These are phyloP conservation scores for Cytospora paraplurivora DNA, from an alignment of 2,329 filamentous ascomycete species.

Conservation along the genomic window DNA sequence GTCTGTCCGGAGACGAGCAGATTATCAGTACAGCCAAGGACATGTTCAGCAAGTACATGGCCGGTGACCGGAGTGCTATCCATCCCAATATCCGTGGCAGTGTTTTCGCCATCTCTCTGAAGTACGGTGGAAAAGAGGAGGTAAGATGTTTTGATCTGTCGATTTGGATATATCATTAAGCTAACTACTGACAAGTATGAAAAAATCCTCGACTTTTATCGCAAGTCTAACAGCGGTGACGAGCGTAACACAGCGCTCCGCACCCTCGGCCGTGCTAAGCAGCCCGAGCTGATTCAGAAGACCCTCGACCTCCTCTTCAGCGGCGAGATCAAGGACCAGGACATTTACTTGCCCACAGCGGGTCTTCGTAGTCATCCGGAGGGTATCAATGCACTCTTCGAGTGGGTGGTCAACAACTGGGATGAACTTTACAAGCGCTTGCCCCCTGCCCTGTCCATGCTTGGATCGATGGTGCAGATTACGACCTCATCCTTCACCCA, in stretches of 20 bases:
- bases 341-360: slow-evolving; percentile 85
- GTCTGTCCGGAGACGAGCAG: slow-evolving; percentile 75
- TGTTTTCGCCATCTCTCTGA: slow-evolving; percentile 82
- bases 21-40: slow-evolving; percentile 81
- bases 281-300: slow-evolving; percentile 77
- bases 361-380: slow-evolving; percentile 75
- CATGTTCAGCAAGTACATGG: slow-evolving; percentile 85
- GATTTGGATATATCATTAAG: background rate
- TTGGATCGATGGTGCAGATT: slow-evolving; percentile 81
- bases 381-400: slow-evolving; percentile 79
- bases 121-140: slow-evolving; percentile 83
- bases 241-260: slow-evolving; percentile 92
- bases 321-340: slow-evolving; percentile 88
- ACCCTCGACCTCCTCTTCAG: slow-evolving; percentile 75
- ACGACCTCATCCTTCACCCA: slow-evolving; percentile 80
- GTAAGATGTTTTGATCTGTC: slow-evolving; percentile 43
- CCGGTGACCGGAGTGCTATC: slow-evolving; percentile 77
- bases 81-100: slow-evolving; percentile 89
- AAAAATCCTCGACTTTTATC: slow-evolving; percentile 73
- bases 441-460: slow-evolving; percentile 82
- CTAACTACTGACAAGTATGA: slow-evolving; percentile 62
- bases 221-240: slow-evolving; percentile 73
- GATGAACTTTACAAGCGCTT: slow-evolving; percentile 78
- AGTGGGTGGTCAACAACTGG: slow-evolving; percentile 87
- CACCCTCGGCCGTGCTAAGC: slow-evolving; percentile 75